Evolutionary conservation across 495 filamentous ascomycete genomes (phyloP).

Genomic region (Xylaria palmicola): DNA sequence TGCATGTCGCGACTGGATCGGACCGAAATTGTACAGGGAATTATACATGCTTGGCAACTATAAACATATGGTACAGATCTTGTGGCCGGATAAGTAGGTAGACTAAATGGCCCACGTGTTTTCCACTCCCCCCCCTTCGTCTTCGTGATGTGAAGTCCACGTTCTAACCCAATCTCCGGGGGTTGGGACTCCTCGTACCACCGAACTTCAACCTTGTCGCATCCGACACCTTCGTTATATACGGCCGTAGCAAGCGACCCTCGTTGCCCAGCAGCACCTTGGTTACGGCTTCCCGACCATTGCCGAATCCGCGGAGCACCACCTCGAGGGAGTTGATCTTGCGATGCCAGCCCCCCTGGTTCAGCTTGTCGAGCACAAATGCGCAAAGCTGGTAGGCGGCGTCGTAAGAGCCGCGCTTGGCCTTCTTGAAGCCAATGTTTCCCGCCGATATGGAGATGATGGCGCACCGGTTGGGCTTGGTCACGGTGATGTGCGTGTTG

Average conservation of each 20-base stretch:
- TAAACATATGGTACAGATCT: constrained; percentile 24
- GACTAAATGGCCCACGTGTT: background rate
- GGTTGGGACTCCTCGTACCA: constrained; percentile 79
- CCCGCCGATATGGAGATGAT: constrained; percentile 75
- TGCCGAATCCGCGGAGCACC: constrained; percentile 76
- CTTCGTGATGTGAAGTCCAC: constrained; percentile 1
- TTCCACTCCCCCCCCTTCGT: background rate
- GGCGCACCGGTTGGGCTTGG: constrained; percentile 72
- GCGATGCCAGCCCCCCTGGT: constrained; percentile 64
- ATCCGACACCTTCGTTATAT: constrained; percentile 77
- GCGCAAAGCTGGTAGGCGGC: constrained; percentile 87
- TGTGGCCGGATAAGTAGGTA: background rate
- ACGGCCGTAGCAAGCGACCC: constrained; percentile 66
- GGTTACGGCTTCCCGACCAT: constrained; percentile 79
- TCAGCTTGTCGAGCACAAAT: constrained; percentile 73
- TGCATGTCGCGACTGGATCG: constrained; percentile 1
- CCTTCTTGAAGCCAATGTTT: constrained; percentile 83
- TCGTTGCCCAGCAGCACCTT: constrained; percentile 88
- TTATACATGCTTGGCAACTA: constrained; percentile 20
- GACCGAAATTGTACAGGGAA: constrained; percentile 8
- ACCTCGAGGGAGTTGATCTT: constrained; percentile 71
- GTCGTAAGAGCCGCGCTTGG: constrained; percentile 75
- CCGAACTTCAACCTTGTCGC: constrained; percentile 90
- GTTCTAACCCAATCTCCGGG: constrained; percentile 74
- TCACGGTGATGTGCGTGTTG: constrained; percentile 90